Conservation (phyloP, 1,139 yeast species). For the Sugiyamaella grinbergsii region DNA sequence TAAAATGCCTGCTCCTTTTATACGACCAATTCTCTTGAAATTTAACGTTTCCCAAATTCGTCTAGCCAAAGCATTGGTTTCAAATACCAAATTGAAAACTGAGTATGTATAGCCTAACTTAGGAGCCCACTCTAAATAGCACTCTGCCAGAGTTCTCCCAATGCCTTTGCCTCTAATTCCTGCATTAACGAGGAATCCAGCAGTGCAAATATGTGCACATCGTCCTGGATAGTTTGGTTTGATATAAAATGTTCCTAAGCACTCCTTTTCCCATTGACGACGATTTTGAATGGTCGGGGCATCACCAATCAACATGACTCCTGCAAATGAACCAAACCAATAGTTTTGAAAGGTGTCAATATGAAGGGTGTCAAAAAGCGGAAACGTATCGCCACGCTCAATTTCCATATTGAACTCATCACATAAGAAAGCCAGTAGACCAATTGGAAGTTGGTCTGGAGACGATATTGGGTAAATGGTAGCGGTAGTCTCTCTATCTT, state of each 20-base stretch:
- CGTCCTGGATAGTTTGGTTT: constrained; percentile 93
- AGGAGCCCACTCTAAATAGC: constrained; percentile 90
- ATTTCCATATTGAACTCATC: constrained; percentile 95
- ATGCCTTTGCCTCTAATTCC: constrained; percentile 91
- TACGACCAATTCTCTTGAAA: constrained; percentile 74
- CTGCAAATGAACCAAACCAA: constrained; percentile 91
- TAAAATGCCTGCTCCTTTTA: constrained; percentile 82
- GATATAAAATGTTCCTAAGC: constrained; percentile 79
- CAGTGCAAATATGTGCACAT: constrained; percentile 90
- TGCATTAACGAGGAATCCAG: constrained; percentile 83
- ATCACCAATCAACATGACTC: constrained; percentile 73
- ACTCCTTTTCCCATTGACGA: constrained; percentile 85
- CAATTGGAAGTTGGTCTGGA: constrained; percentile 66
- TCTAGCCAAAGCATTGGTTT: constrained; percentile 80
- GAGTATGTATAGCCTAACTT: constrained; percentile 81
- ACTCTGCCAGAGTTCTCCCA: constrained; percentile 79
- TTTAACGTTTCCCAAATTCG: constrained; percentile 74
- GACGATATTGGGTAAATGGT: constrained; percentile 84
- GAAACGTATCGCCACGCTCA: constrained; percentile 83
- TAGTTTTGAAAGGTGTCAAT: constrained; percentile 72
- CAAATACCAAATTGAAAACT: constrained; percentile 84
- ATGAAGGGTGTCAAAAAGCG: constrained; percentile 76
- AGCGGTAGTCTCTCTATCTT: constrained; percentile 90
- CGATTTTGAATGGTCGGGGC: constrained; percentile 39
- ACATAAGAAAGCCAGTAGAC: constrained; percentile 73